Percentiles rank a stretch among this genome's conserved stretches.
Conservation (phyloP, 768 basidiomycete genomes). For the Lentinula raphanica region DNA sequence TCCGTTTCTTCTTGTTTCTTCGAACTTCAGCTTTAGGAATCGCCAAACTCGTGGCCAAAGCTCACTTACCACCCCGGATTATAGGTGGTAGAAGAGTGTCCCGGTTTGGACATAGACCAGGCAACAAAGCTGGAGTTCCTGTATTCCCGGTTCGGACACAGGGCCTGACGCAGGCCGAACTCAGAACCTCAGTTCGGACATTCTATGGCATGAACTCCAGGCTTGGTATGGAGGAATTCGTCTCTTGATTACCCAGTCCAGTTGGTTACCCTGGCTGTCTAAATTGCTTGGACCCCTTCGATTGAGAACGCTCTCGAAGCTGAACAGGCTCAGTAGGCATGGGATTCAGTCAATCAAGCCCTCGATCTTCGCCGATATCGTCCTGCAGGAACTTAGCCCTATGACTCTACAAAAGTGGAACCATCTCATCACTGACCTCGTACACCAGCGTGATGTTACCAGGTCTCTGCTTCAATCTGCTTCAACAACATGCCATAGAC, state of each 20-base stretch:
- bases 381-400: slow-evolving; percentile 80
- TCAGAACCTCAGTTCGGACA: no score
- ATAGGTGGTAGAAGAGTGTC: no score
- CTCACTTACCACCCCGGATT: no score
- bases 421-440: slow-evolving; percentile 96
- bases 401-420: slow-evolving; percentile 98
- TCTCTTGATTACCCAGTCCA: slow-evolving; percentile 93
- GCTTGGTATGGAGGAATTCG: slow-evolving; percentile 63
- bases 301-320: slow-evolving; percentile 69
- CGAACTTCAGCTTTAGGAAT: no score
- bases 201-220: slow-evolving; percentile 70
- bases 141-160: no score
- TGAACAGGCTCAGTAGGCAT: slow-evolving; percentile 51
- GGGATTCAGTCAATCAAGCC: slow-evolving; percentile 73
- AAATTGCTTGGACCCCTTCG: slow-evolving; percentile 89
- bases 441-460: slow-evolving; percentile 95
- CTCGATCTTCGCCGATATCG: slow-evolving; percentile 94
- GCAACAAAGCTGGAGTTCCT: no score
- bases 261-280: slow-evolving; percentile 90
- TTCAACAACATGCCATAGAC: slow-evolving; percentile 58
- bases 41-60: no score
- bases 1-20: no score
- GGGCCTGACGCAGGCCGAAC: no score
- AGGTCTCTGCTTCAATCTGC: slow-evolving; percentile 75
- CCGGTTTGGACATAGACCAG: no score